Evolutionary conservation across 2,329 filamentous ascomycete genomes (phyloP).

Genomic region (Colletotrichum abscissum): DNA sequence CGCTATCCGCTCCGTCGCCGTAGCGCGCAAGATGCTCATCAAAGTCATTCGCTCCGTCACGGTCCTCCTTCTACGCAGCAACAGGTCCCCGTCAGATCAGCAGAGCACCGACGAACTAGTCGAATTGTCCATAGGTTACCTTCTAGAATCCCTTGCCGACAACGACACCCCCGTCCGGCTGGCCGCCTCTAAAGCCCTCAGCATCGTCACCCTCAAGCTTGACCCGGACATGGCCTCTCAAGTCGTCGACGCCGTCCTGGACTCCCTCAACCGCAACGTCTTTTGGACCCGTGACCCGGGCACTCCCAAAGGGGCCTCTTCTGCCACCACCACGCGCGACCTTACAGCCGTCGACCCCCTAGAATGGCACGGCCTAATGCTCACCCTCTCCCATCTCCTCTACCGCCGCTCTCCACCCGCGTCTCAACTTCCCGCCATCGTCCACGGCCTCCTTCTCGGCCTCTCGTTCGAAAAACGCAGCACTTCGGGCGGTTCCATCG

Average conservation of each 20-base stretch:
- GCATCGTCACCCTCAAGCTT: conserved; percentile 84
- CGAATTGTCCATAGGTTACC: conserved; percentile 84
- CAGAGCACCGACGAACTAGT: conserved; percentile 67
- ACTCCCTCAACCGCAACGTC: conserved; percentile 71
- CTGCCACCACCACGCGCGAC: conserved; percentile 57
- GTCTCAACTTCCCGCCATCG: conserved; percentile 75
- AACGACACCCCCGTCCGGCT: conserved; percentile 92
- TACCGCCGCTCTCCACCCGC: conserved; percentile 85
- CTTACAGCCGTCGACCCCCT: conserved; percentile 82
- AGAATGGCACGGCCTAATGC: conserved; percentile 91
- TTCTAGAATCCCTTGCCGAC: conserved; percentile 83
- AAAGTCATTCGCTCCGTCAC: conserved; percentile 85
- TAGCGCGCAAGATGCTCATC: conserved; percentile 84
- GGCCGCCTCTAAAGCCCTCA: conserved; percentile 92
- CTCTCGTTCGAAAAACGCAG: conserved; percentile 90
- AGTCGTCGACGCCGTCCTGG: conserved; percentile 87
- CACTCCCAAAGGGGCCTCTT: conserved; percentile 31
- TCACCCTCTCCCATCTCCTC: conserved; percentile 87
- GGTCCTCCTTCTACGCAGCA: conserved; percentile 68
- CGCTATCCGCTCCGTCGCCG: conserved; percentile 75
- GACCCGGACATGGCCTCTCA: conserved; percentile 84
- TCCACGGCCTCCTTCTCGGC: conserved; percentile 81
- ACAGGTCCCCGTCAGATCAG: conserved; percentile 52
- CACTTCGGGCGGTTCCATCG: conserved; percentile 84
- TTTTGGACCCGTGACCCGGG: conserved; percentile 59